phyloP scores from a whole-genome alignment of 768 basidiomycete species.

The Polyporus arcularius region DNA sequence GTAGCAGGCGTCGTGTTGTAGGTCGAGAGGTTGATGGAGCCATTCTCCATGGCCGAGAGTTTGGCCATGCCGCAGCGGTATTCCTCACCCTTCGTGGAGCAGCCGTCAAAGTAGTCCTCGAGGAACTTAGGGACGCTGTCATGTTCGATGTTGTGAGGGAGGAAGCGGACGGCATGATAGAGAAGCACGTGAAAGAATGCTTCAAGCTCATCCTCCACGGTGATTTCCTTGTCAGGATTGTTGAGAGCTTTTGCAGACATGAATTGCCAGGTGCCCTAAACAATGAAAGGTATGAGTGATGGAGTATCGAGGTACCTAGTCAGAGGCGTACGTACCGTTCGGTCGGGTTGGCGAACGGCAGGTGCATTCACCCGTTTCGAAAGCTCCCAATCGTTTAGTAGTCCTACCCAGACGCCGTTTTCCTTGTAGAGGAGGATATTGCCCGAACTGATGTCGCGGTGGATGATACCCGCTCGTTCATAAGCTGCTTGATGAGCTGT shows the following conservation, averaged over 20 bases:
- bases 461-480: neutral
- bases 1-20: neutral
- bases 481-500: neutral
- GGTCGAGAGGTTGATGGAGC: neutral
- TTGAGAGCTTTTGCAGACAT: neutral
- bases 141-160: conserved; percentile 15
- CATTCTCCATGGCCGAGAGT: neutral
- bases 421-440: conserved; percentile 3
- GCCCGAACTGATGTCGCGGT: conserved; percentile 12
- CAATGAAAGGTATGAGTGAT: no score
- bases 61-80: neutral
- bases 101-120: conserved; percentile 9
- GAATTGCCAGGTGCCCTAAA: conserved; percentile 12
- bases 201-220: conserved; percentile 8
- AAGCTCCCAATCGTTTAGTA: conserved; percentile 16
- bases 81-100: neutral
- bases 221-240: neutral
- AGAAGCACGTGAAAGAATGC: conserved; percentile 7
- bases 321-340: neutral
- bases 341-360: neutral
- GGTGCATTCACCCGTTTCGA: neutral
- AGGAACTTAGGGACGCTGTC: conserved; percentile 2
- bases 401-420: neutral
- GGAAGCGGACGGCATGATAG: conserved; percentile 11
- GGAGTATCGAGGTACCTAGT: no score